Base-by-base conservation (phyloP, 257 asterid species). In the Solanum neorickii region DNA sequence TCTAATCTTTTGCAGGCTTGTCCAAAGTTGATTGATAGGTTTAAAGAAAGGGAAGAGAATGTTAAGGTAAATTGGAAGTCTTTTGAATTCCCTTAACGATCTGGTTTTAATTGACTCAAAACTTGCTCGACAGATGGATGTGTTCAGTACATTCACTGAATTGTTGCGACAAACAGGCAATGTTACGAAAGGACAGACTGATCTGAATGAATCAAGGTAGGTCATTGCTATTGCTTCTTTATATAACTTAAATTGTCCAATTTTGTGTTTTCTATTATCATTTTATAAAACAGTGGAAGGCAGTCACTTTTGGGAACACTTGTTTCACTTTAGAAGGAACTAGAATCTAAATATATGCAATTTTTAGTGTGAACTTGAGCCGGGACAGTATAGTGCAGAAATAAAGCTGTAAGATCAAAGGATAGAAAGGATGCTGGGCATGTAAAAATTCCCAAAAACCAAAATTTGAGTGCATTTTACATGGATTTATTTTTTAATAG, bases 1-100 rank as follows among this genome's bases (percentile, higher is more conserved):
- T 60, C 31, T 33, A 47, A 65, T 62, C 60, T 39, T 89, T 25
- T 89, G 82, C 95, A 97, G 99, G 99, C 99, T 87, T 97, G 99
- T 86, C 99, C 99, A 39, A 97, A 95, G 94, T 89, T 97, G 93
- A 97, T 97, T 86, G 99, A 97, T 86, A 93, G 99, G 88, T 97
- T 97, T 90, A 97, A 93, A 92, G 99, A 97, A 93, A 93, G 99
- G 92, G 99, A 97, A 90, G 99, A 97, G 89, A 97, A 97, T 80
- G 99, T 96, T 86, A 97, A 97, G 99, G 99, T 96, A 92, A 65
- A 91, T 56, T 86, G 74, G 86, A 39, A 15, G 75, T 47, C 8
- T 29, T 75, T 44, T 66, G 69, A 56, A 66, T 65, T 86, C 75
- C 72, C 49, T 86, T 23, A 47, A 12, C n/a, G 74, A 60, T 29